phyloP scores from a whole-genome alignment of 139 green algal genomes.

The Micromonas pusilla region DNA sequence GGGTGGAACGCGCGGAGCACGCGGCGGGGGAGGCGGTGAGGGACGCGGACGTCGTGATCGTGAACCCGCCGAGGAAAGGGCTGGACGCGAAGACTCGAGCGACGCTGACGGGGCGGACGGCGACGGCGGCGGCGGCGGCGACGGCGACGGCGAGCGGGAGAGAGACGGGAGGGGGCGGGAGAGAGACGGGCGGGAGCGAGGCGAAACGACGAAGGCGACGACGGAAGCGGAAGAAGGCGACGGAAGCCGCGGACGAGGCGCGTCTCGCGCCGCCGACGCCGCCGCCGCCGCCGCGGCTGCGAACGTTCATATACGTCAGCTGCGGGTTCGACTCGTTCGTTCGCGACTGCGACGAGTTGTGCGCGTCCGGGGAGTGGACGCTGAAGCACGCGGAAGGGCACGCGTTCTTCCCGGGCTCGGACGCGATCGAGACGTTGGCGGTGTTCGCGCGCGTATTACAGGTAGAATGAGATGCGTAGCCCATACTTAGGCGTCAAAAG shows the following conservation, averaged over 20 bases:
- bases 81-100: slow-evolving; percentile 52
- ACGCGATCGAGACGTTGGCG: slow-evolving; percentile 59
- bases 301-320: slow-evolving; percentile 66
- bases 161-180: neutral
- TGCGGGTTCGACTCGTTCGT: slow-evolving; percentile 57
- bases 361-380: slow-evolving; percentile 33
- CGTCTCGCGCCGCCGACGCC: neutral
- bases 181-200: slow-evolving; percentile 17
- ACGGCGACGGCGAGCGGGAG: neutral
- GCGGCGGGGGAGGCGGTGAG: slow-evolving; percentile 23
- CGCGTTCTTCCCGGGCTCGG: slow-evolving; percentile 60
- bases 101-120: slow-evolving; percentile 34
- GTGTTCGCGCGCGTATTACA: slow-evolving; percentile 47
- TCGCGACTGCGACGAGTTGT: neutral
- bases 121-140: neutral
- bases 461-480: no score
- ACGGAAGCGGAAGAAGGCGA: slow-evolving; percentile 8
- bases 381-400: slow-evolving; percentile 40
- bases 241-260: neutral
- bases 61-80: slow-evolving; percentile 69
- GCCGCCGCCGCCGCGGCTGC: slow-evolving; percentile 13
- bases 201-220: slow-evolving; percentile 33
- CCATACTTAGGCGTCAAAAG: no score
- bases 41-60: slow-evolving; percentile 53
- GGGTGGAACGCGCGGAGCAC: neutral